Conservation (phyloP, 129 eudicot species). For the Tanacetum coccineum region DNA sequence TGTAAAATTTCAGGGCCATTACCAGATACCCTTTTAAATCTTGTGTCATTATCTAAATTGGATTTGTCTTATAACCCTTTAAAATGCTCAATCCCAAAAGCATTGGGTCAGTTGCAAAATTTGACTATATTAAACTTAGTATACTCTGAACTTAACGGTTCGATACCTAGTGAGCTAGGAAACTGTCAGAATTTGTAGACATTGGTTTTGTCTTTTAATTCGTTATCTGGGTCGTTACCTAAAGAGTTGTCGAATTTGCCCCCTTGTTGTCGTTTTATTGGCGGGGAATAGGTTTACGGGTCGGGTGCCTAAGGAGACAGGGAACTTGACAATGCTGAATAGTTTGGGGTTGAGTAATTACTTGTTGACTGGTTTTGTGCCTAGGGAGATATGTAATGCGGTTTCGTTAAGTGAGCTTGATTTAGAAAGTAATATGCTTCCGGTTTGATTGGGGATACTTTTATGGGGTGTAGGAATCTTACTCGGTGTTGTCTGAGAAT, state of each 20-base stretch:
- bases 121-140: constrained; percentile 52
- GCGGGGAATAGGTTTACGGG: constrained; percentile 57
- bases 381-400: constrained; percentile 65
- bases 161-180: constrained; percentile 65
- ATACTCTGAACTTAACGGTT: constrained; percentile 55
- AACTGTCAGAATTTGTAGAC: constrained; percentile 48
- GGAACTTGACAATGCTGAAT: constrained; percentile 56
- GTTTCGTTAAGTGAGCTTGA: constrained; percentile 45
- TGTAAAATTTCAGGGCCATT: constrained; percentile 63
- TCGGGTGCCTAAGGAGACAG: constrained; percentile 57
- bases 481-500: constrained; percentile 49
- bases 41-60: constrained; percentile 45
- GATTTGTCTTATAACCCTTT: constrained; percentile 78
- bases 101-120: constrained; percentile 42
- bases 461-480: constrained; percentile 52
- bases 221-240: constrained; percentile 54
- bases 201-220: constrained; percentile 66
- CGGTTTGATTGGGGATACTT: constrained; percentile 61
- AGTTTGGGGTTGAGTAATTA: constrained; percentile 52
- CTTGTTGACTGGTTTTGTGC: constrained; percentile 61
- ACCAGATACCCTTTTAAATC: constrained; percentile 55
- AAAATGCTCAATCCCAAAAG: constrained; percentile 54
- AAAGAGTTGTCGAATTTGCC: constrained; percentile 53
- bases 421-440: constrained; percentile 52
- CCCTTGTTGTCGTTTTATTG: constrained; percentile 46